Base-by-base conservation (phyloP, 2,329 filamentous ascomycete genomes). In the Alternaria gaisen region DNA sequence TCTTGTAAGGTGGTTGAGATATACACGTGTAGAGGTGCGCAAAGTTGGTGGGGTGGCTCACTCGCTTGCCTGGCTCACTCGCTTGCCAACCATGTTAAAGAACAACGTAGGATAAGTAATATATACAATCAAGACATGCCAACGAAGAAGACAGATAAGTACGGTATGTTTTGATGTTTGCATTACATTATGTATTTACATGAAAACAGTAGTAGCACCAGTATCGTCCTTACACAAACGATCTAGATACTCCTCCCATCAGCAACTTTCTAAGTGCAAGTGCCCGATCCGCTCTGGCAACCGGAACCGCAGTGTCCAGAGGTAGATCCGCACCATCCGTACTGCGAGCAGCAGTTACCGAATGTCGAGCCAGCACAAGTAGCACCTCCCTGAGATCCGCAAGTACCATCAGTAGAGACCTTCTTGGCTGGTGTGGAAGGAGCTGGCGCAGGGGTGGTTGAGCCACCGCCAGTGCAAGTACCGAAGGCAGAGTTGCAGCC, bases 401-500 rank as follows among this genome's bases (percentile, higher is more conserved):
- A 66, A 10, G 44, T 61, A 9, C 64, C 64, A 43, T 66, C 64
- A 4, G 54, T 59, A 9, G 61, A 64, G 2, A 66, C 58, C 10
- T 44, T 43, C 43, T 52, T 55, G 2, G 53, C 42, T 0, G 56
- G 47, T 6, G 41, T 43, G 3, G 48, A 14, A 26, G 38, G 38
- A 22, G 40, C 20, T 22, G 40, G 40, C 3, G 40, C 40, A 24
- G 40, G 40, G 40, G 40, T 16, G 24, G 20, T 42, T 16, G 40
- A 24, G 8, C 46, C 38, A 26, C 48, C 32, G 8, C 47, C 41
- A 24, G 58, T 36, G 54, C 73, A 75, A 14, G 58, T 73, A 5
- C 77, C 75, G 55, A 74, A 77, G 18, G 48, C 14, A 24, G 69
- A 55, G 61, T 79, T 74, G 65, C 77, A 80, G n/a, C 72, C 73